Percentiles rank a stretch among this genome's conserved stretches.
Conservation (phyloP, 2,329 filamentous ascomycete species). For the Raffaelea deltoideospora region DNA sequence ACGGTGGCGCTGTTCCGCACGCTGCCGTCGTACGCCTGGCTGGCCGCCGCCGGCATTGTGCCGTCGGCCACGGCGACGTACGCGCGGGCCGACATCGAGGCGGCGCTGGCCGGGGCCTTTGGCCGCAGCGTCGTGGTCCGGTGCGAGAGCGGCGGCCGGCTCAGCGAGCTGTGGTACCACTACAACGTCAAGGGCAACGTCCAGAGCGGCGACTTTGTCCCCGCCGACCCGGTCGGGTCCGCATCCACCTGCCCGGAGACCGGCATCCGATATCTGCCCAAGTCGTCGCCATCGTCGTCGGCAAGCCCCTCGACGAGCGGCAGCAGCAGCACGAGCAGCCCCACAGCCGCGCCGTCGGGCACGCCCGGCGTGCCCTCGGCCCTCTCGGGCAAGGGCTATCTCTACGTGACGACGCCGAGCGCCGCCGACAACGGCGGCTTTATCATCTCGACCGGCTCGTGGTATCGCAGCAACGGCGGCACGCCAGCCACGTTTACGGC, state of each 20-base stretch:
- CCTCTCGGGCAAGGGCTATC: conserved; percentile 6
- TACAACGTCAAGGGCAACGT: conserved; percentile 29
- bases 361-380: conserved; percentile 1
- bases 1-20: conserved; percentile 39
- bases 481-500: conserved; percentile 14
- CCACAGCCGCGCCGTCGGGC: neutral
- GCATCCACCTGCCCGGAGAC: conserved; percentile 47
- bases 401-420: conserved; percentile 3
- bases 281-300: conserved; percentile 7
- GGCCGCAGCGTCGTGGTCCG: conserved; percentile 33
- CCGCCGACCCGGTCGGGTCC: conserved; percentile 38
- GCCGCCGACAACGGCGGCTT: conserved; percentile 9
- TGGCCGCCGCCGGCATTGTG: conserved; percentile 34
- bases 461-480: conserved; percentile 14
- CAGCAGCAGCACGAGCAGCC: no score
- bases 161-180: conserved; percentile 54
- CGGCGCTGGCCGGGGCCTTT: conserved; percentile 39
- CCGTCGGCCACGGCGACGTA: conserved; percentile 45
- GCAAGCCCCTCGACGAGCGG: no score
- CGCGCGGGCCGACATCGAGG: conserved; percentile 34
- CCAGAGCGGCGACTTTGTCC: conserved; percentile 38
- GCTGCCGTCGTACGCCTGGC: conserved; percentile 44
- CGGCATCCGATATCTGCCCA: conserved; percentile 16
- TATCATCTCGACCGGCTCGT: conserved; percentile 13
- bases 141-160: conserved; percentile 37